Percentiles rank a stretch among this genome's conserved stretches.
phyloP scores from a whole-genome alignment of 306 rosid genomes.

The Ammopiptanthus mongolicus region DNA sequence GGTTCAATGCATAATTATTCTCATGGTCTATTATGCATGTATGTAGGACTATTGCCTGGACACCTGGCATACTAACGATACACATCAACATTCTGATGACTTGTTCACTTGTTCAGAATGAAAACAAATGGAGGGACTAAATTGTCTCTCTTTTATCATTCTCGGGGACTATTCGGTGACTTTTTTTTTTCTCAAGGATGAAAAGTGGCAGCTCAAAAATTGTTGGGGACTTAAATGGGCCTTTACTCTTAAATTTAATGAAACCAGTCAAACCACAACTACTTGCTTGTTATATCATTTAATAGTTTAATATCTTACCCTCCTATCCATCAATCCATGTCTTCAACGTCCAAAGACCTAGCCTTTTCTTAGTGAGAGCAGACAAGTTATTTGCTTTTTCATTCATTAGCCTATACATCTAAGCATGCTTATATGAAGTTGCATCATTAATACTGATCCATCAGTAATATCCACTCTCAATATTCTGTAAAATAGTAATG shows the following conservation, averaged over 20 bases:
- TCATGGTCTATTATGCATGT: no score
- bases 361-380: not conserved
- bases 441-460: not conserved
- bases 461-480: not conserved
- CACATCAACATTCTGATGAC: no score
- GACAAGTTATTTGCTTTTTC: not conserved
- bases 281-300: not conserved
- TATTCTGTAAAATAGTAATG: not conserved
- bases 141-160: no score
- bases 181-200: no score
- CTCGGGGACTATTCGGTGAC: no score
- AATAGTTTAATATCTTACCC: not conserved
- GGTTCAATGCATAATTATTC: no score
- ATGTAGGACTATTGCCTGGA: no score
- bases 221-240: no score
- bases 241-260: not conserved
- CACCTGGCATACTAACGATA: no score
- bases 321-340: conserved; percentile 7
- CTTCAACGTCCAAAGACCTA: not conserved
- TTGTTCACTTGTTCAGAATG: no score
- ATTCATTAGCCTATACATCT: not conserved
- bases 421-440: not conserved
- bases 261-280: not conserved
- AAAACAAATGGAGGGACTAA: no score
- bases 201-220: no score